These are phyloP conservation scores for Phytopythium sindhum DNA, from an alignment of 352 stramenopile genomes.

Conservation along the genomic window DNA sequence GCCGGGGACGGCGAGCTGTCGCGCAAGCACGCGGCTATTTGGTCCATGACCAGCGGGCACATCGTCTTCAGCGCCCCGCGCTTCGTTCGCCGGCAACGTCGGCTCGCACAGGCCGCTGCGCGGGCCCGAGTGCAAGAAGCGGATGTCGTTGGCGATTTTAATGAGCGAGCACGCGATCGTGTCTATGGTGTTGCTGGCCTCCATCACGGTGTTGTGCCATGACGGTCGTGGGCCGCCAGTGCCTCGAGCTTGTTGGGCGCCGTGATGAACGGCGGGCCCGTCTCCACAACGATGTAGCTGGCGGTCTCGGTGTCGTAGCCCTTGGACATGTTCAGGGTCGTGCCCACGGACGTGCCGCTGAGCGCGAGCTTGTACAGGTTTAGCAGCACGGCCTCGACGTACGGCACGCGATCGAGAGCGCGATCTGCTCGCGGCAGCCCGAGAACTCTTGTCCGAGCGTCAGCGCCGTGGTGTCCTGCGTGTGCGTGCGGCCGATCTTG, in stretches of 20 bases:
- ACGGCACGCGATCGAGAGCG: slow-evolving; percentile 87
- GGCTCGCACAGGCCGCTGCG: slow-evolving; percentile 60
- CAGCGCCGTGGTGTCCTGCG: slow-evolving; percentile 93
- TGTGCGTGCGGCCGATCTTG: slow-evolving; percentile 97
- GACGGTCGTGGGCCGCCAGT: slow-evolving; percentile 63
- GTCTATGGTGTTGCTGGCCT: slow-evolving; percentile 69
- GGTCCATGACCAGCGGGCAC: slow-evolving; percentile 93
- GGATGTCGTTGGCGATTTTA: slow-evolving; percentile 81
- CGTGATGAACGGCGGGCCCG: slow-evolving; percentile 91
- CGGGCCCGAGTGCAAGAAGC: slow-evolving; percentile 60
- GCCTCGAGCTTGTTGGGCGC: slow-evolving; percentile 96
- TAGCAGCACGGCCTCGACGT: slow-evolving; percentile 80
- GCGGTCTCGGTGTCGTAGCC: slow-evolving; percentile 94
- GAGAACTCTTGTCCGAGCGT: slow-evolving; percentile 98
- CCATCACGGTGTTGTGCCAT: slow-evolving; percentile 64
- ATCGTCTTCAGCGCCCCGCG: slow-evolving; percentile 97
- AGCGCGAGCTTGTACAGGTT: slow-evolving; percentile 92
- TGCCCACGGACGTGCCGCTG: slow-evolving; percentile 95
- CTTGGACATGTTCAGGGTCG: slow-evolving; percentile 88
- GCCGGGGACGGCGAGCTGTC: too few species aligned
- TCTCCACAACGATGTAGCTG: slow-evolving; percentile 90
- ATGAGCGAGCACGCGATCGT: slow-evolving; percentile 70
- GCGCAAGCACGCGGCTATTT: too few species aligned
- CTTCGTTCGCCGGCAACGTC: slow-evolving; percentile 74
- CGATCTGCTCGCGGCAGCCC: slow-evolving; percentile 92